phyloP scores from a whole-genome alignment of 768 basidiomycete genomes.

The Kwoniella mangroviensis region DNA sequence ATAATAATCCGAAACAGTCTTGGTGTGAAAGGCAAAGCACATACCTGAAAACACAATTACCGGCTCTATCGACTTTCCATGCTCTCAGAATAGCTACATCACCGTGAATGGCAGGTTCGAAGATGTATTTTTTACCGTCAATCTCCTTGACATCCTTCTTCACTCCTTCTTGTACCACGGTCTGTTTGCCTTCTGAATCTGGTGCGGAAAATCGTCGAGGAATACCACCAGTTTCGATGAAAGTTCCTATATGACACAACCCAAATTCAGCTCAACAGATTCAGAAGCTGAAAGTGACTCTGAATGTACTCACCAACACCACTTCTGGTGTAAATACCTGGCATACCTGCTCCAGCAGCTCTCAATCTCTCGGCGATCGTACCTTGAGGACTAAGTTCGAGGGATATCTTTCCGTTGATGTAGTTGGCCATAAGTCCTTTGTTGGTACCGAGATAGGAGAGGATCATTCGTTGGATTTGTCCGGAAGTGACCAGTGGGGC shows the following conservation, averaged over 20 bases:
- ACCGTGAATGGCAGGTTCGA: constrained; percentile 55
- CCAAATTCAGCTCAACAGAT: background rate
- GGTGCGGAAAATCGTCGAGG: constrained; percentile 39
- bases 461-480: constrained; percentile 45
- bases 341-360: constrained; percentile 51
- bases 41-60: constrained; percentile 55
- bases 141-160: constrained; percentile 45
- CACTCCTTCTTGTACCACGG: constrained; percentile 39
- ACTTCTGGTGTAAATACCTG: constrained; percentile 51
- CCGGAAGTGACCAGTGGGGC: constrained; percentile 45
- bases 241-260: constrained; percentile 34
- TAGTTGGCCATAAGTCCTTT: constrained; percentile 51
- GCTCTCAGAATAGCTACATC: constrained; percentile 54
- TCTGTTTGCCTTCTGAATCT: constrained; percentile 41
- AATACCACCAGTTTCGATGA: constrained; percentile 53
- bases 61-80: constrained; percentile 55
- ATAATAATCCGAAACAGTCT: background rate
- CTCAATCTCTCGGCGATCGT: constrained; percentile 52
- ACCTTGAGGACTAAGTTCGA: constrained; percentile 54
- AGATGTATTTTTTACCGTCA: constrained; percentile 49
- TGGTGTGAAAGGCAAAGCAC: constrained; percentile 12
- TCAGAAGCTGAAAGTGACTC: too few relatives aligned
- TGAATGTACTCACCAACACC: constrained; percentile 42
- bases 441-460: constrained; percentile 54
- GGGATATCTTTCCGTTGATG: constrained; percentile 41